Conservation (phyloP, 2,329 filamentous ascomycete species). For the Aspergillus sp. region DNA sequence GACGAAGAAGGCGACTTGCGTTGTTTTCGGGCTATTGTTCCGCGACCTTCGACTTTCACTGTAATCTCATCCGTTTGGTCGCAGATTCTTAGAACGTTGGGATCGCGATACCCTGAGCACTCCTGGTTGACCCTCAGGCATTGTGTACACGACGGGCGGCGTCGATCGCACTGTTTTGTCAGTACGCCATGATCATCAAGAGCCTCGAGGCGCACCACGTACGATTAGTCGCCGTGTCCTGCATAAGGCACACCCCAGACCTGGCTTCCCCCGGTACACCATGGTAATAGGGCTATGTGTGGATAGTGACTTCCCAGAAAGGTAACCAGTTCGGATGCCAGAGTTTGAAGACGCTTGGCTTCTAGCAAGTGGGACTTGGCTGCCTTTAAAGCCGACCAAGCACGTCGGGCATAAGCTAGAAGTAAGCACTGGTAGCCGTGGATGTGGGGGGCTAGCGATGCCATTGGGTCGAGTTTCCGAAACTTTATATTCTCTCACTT, state of each 20-base stretch:
- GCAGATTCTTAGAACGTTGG: constrained; percentile 18
- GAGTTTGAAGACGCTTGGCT: too few species aligned
- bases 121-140: constrained; percentile 21
- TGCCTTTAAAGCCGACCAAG: too few species aligned
- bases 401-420: too few species aligned
- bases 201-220: neutral
- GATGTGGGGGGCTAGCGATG: too few species aligned
- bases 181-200: too few species aligned
- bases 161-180: constrained; percentile 24
- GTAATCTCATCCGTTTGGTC: constrained; percentile 26
- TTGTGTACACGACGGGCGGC: constrained; percentile 24
- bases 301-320: too few species aligned
- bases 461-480: too few species aligned
- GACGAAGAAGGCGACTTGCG: neutral
- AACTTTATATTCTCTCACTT: too few species aligned
- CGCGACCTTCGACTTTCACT: neutral
- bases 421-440: too few species aligned
- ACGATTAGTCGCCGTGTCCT: constrained; percentile 18
- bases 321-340: too few species aligned
- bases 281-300: neutral
- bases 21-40: neutral
- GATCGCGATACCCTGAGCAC: constrained; percentile 26
- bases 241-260: constrained; percentile 18
- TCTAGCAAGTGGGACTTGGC: too few species aligned
- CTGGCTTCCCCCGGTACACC: constrained; percentile 19